Evolutionary conservation across 306 rosid species (phyloP).

Genomic region (Pyrus communis): DNA sequence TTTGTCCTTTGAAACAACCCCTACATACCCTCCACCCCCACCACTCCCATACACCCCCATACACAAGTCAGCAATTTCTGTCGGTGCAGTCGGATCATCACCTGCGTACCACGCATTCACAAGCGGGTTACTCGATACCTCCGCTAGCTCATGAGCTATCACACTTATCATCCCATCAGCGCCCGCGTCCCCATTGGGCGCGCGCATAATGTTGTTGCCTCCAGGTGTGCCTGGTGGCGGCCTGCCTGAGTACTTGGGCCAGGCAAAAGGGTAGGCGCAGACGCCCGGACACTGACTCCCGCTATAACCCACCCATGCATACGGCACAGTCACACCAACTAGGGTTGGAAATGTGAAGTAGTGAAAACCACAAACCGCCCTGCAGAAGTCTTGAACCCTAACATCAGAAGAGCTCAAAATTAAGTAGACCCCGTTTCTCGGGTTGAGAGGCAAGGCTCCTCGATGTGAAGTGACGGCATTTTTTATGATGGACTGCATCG

Average conservation of each 20-base stretch:
- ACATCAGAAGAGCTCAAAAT: conserved; percentile 36
- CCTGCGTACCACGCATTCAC: conserved; percentile 62
- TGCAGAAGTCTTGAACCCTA: conserved; percentile 45
- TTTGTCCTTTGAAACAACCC: conserved; percentile 27
- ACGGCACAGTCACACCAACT: conserved; percentile 42
- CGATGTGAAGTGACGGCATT: conserved; percentile 21
- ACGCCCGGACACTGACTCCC: conserved; percentile 50
- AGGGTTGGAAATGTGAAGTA: conserved; percentile 49
- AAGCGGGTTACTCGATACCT: conserved; percentile 40
- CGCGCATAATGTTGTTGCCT: conserved; percentile 23
- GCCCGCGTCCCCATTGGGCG: conserved; percentile 48
- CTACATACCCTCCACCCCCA: conserved; percentile 50
- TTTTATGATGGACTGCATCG: conserved; percentile 35
- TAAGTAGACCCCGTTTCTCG: conserved; percentile 39
- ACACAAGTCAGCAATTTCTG: conserved; percentile 52
- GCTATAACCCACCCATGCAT: conserved; percentile 48
- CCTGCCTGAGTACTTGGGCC: conserved; percentile 27
- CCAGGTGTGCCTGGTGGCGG: conserved; percentile 20
- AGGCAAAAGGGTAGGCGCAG: conserved; percentile 51
- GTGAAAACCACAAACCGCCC: conserved; percentile 56
- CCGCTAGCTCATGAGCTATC: conserved; percentile 53
- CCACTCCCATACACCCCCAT: conserved; percentile 49
- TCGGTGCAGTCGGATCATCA: conserved; percentile 47
- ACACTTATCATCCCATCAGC: conserved; percentile 50
- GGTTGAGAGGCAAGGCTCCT: conserved; percentile 34